phyloP scores from a whole-genome alignment of 495 filamentous ascomycete genomes.

The Sabuloglossum arenarium region DNA sequence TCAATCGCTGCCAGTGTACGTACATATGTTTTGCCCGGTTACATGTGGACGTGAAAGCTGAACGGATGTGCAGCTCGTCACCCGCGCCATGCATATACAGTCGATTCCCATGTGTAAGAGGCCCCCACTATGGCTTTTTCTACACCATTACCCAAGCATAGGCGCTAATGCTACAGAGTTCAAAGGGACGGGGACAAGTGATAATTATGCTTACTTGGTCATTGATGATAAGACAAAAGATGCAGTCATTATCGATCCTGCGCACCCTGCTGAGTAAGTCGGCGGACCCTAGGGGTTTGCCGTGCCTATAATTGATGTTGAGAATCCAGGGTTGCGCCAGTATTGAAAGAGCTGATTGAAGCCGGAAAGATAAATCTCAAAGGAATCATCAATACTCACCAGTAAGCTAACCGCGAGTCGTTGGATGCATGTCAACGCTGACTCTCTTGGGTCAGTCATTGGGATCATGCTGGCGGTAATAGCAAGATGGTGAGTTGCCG shows the following conservation, averaged over 20 bases:
- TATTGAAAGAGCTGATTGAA: slow-evolving; percentile 50
- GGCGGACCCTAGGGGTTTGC: background rate
- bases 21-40: background rate
- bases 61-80: slow-evolving; percentile 4
- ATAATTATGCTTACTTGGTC: slow-evolving; percentile 96
- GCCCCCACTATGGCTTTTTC: background rate
- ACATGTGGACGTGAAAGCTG: background rate
- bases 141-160: background rate
- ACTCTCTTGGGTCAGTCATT: slow-evolving; percentile 36
- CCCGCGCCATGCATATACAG: slow-evolving; percentile 71
- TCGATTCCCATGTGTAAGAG: slow-evolving; percentile 95
- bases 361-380: slow-evolving; percentile 58
- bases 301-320: background rate
- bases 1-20: background rate
- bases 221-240: slow-evolving; percentile 75
- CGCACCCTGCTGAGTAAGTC: slow-evolving; percentile 73
- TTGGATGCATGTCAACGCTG: slow-evolving; percentile 2
- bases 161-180: background rate
- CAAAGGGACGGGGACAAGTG: slow-evolving; percentile 66
- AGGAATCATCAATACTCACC: slow-evolving; percentile 89
- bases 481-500: slow-evolving; percentile 39
- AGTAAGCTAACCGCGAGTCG: slow-evolving; percentile 34
- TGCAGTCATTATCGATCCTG: slow-evolving; percentile 91
- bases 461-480: slow-evolving; percentile 91
- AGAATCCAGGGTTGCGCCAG: slow-evolving; percentile 48